Percentiles rank a stretch among this genome's conserved stretches.
phyloP scores from a whole-genome alignment of 352 stramenopile genomes.

The Phytophthora podocarpi region DNA sequence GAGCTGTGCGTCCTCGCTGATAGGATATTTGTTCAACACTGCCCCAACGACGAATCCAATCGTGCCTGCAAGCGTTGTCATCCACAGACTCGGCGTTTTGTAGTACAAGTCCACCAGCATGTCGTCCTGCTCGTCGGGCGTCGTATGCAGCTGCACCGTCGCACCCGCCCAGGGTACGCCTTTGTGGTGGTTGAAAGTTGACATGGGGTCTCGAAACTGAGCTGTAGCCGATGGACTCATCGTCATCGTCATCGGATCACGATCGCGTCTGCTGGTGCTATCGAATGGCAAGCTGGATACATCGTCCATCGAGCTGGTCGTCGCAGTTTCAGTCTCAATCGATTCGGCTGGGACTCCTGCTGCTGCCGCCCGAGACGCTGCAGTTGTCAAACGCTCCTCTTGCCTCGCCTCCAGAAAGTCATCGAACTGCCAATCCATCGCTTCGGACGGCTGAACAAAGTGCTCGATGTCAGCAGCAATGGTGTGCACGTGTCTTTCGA shows the following conservation, averaged over 20 bases:
- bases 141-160: neutral
- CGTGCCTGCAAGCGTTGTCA: constrained; percentile 36
- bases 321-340: constrained; percentile 27
- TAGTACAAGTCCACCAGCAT: constrained; percentile 55
- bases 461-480: constrained; percentile 4
- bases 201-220: constrained; percentile 54
- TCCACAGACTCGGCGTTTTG: constrained; percentile 49
- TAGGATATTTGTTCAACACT: constrained; percentile 38
- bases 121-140: constrained; percentile 38
- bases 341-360: constrained; percentile 23
- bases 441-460: constrained; percentile 4
- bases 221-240: constrained; percentile 60
- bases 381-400: constrained; percentile 18
- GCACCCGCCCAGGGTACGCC: constrained; percentile 24
- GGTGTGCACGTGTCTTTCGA: neutral
- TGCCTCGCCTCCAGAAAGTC: constrained; percentile 27
- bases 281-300: constrained; percentile 20
- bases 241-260: constrained; percentile 56
- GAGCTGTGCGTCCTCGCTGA: constrained; percentile 27
- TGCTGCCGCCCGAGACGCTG: constrained; percentile 13
- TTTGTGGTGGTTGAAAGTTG: constrained; percentile 52
- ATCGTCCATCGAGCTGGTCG: constrained; percentile 17
- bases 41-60: constrained; percentile 44
- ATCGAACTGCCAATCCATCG: constrained; percentile 50
- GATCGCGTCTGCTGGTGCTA: constrained; percentile 14